A percentile compares a stretch with the other conserved stretches of the same genome.
Conservation (phyloP, 371 early-diverging fungal genomes). For the Coemansia sp. region DNA sequence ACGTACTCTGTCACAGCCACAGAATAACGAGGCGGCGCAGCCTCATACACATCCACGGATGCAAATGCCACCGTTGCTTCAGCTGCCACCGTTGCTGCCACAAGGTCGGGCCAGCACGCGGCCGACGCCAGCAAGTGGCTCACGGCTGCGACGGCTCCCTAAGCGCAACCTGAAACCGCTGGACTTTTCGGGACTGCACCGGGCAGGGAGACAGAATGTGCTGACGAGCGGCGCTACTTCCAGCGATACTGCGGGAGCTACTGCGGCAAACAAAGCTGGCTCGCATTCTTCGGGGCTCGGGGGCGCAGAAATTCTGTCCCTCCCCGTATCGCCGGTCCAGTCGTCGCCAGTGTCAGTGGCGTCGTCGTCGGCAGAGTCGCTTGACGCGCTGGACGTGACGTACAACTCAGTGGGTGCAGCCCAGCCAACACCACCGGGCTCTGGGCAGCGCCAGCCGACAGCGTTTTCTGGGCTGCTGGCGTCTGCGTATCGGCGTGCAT, state of each 20-base stretch:
- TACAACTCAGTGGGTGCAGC: not conserved
- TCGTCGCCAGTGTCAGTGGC: constrained; percentile 15
- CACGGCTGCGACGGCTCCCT: constrained; percentile 42
- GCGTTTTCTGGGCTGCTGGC: constrained; percentile 44
- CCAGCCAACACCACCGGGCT: constrained; percentile 39
- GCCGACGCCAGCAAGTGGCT: not conserved
- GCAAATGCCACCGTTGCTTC: no score
- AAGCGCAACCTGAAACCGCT: constrained; percentile 49
- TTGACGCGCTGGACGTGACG: no score
- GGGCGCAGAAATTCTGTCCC: constrained; percentile 12
- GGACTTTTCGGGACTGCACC: constrained; percentile 41
- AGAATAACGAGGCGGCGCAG: no score
- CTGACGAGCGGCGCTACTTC: constrained; percentile 6
- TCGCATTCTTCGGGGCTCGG: no score
- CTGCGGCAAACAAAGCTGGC: constrained; percentile 9
- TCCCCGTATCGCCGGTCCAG: constrained; percentile 40
- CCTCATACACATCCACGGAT: no score
- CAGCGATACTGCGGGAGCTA: constrained; percentile 29
- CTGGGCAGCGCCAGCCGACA: constrained; percentile 20
- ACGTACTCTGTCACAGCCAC: no score
- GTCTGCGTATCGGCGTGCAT: constrained; percentile 38
- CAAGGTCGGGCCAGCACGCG: constrained; percentile 4
- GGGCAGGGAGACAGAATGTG: constrained; percentile 8
- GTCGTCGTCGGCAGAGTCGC: no score
- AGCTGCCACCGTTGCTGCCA: constrained; percentile 1